Conservation (phyloP, 169 alveolate species). For the Cytauxzoon felis region DNA sequence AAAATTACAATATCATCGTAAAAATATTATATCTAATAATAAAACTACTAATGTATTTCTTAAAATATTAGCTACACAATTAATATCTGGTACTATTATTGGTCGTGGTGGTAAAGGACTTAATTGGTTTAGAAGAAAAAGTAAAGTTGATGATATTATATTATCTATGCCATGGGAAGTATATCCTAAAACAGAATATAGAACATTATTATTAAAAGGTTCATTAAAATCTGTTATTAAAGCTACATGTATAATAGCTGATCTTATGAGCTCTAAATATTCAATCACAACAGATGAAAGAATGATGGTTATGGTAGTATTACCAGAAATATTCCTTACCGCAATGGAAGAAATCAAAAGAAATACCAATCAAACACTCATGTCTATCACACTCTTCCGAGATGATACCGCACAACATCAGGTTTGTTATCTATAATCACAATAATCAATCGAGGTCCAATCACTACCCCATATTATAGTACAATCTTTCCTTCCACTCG, state of each 20-base stretch:
- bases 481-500: too few relatives aligned
- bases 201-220: slow-evolving; percentile 52
- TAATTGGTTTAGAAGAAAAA: slow-evolving; percentile 61
- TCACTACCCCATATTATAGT: background rate
- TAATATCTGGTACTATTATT: slow-evolving; percentile 61
- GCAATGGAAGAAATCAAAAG: slow-evolving; percentile 38
- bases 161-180: slow-evolving; percentile 67
- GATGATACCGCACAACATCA: slow-evolving; percentile 29
- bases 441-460: too few relatives aligned
- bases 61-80: slow-evolving; percentile 55
- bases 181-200: slow-evolving; percentile 54
- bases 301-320: slow-evolving; percentile 58
- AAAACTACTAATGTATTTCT: slow-evolving; percentile 29
- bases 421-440: too few relatives aligned
- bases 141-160: slow-evolving; percentile 52
- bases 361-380: slow-evolving; percentile 2
- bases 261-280: slow-evolving; percentile 51
- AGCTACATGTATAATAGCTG: slow-evolving; percentile 55
- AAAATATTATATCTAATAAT: background rate
- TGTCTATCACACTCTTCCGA: slow-evolving; percentile 48
- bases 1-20: background rate
- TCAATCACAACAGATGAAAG: slow-evolving; percentile 3
- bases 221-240: slow-evolving; percentile 41
- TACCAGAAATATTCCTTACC: slow-evolving; percentile 27
- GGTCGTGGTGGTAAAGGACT: slow-evolving; percentile 64